Conservation (phyloP, 495 filamentous ascomycete species). For the Penicillium ochrochloron region DNA sequence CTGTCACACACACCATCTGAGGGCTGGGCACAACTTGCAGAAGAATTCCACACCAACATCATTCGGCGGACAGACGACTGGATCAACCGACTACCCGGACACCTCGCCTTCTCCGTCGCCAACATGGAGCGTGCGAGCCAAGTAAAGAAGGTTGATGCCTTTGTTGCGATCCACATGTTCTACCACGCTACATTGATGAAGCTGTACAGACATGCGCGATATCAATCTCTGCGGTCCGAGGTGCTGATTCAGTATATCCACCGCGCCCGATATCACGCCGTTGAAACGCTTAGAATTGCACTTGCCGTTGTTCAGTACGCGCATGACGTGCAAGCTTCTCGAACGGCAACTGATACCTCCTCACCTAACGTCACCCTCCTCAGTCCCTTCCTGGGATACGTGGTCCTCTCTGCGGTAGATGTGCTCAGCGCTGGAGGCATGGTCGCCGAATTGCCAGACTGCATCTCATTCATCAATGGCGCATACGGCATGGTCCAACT, state of each 20-base stretch:
- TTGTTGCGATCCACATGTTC: slow-evolving; percentile 63
- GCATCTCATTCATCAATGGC: slow-evolving; percentile 52
- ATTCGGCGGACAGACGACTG: slow-evolving; percentile 54
- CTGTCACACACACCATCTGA: slow-evolving; percentile 52
- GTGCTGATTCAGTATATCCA: slow-evolving; percentile 43
- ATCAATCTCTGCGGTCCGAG: slow-evolving; percentile 36
- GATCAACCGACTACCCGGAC: slow-evolving; percentile 50
- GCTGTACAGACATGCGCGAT: slow-evolving; percentile 62
- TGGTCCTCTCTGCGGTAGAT: slow-evolving; percentile 52
- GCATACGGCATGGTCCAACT: slow-evolving; percentile 44
- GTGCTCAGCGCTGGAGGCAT: slow-evolving; percentile 48
- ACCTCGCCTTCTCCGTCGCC: slow-evolving; percentile 49
- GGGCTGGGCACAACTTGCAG: slow-evolving; percentile 48
- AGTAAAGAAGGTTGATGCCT: slow-evolving; percentile 53
- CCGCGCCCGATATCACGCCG: slow-evolving; percentile 47
- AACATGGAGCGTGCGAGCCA: slow-evolving; percentile 56
- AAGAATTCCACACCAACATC: slow-evolving; percentile 55
- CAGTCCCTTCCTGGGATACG: slow-evolving; percentile 50
- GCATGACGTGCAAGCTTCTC: slow-evolving; percentile 29
- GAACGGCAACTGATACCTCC: slow-evolving; percentile 22
- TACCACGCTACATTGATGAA: slow-evolving; percentile 65
- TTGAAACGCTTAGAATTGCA: slow-evolving; percentile 44
- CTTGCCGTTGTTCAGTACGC: slow-evolving; percentile 33
- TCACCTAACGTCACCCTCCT: slow-evolving; percentile 29
- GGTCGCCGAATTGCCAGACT: slow-evolving; percentile 39